Evolutionary conservation across 2,329 filamentous ascomycete species (phyloP), one percentile per base, ranked within the genome.

Genomic region (Simplicillium sp.): DNA sequence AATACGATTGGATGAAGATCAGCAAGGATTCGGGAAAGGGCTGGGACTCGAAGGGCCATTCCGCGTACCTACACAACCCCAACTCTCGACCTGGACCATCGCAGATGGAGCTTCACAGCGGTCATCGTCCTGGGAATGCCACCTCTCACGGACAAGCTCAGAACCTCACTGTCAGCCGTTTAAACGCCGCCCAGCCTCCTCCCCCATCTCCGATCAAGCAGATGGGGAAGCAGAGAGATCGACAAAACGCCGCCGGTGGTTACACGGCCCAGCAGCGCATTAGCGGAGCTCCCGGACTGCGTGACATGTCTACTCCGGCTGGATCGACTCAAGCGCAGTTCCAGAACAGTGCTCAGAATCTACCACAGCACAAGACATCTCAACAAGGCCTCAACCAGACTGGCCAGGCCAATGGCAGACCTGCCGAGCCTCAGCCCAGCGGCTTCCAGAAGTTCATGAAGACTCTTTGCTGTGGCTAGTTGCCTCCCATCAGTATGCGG

Each of bases 1-100:
- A 97, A 62, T 98, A 97, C 64, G 92, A 98, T 68, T 98, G 92
- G 92, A 95, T 97, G 87, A 96, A 95, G 75, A 74, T 95, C 53
- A 92, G 87, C 70, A 80, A 80, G 62, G 73, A 76, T 57, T 70
- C 74, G 55, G 87, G 88, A 66, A 92, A 94, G 67, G 88, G 88
- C 48, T 94, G 87, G 87, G 87, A 94, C 66, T 59, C 60, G 42
- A 62, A 56, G 53, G 65, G 66, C 50, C 64, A 65, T 49, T 54
- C 55, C 29, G 20, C 20, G 20, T 73, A 73, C 52, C 71, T 87
- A 51, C 86, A 89, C 67, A 82, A 87, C 67, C 77, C 82, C 60
- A 87, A 88, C 64, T 75, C 71, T 45, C 71, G 84, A 54, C 86
- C 83, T 49, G 87, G 89, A 59, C 79, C 86, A 36, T 94, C 89